Evolutionary conservation across 495 filamentous ascomycete genomes (phyloP), one percentile per base, ranked within the genome.

Genomic region (Neurospora tetraspora): DNA sequence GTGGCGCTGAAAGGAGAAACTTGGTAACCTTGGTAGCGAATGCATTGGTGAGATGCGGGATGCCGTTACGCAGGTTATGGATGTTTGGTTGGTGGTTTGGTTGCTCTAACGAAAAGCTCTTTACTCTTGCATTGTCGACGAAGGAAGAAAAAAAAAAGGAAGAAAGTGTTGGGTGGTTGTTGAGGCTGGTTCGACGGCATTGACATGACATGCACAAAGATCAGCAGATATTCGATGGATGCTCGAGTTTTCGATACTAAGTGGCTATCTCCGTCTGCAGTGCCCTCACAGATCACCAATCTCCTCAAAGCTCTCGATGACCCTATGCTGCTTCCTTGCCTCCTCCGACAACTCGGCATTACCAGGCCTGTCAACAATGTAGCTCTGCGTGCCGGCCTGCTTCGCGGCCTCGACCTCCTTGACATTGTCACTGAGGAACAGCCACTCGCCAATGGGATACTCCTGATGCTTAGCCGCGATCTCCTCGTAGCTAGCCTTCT

Each of bases 381-480:
- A 78, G 73, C 86, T 84, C 75, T 86, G 82, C 87, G 93, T 88
- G 45, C 90, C 90, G 0, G 90, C 89, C 73, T 78, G 77, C 75
- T 83, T 86, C 39, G 91, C 91, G 10, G 91, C 90, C 69, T 86
- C 84, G 16, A 91, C 88, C 81, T 93, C 91, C 76, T 86, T 89
- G 38, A 88, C 83, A 76, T 90, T 92, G 80, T 93, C 91, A 71
- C 89, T 92, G 47, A 93, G 78, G 77, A 93, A 93, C 36, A 91
- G 80, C 83, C 89, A 90, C 73, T 86, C 80, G 31, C 74, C 74
- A 2, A 75, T 73, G 16, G 81, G 77, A 36, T 82, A 73, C 36
- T 82, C 80, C n/a, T 85, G 74, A 70, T 84, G 80, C 70, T 76
- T 76, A 12, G 78, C 81, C 31, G 79, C 80, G 73, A 93, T 93